Conservation (phyloP, 805 yeast genomes). For the Cyberlindnera suaveolens region DNA sequence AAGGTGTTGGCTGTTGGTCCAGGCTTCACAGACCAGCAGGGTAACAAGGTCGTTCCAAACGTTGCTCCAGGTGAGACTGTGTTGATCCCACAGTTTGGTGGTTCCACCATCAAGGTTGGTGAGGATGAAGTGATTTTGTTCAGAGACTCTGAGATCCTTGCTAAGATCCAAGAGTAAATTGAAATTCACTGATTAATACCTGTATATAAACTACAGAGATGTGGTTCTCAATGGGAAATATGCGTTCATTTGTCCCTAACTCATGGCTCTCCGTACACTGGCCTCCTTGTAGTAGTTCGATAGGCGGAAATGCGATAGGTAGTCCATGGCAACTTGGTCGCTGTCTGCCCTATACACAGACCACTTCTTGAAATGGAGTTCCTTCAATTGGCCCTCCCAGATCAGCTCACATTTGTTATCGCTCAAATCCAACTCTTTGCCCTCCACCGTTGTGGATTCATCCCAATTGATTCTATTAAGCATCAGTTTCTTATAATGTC, state of each 20-base stretch:
- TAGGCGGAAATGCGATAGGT: constrained; percentile 44
- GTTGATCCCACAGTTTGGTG: constrained; percentile 91
- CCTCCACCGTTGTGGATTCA: constrained; percentile 32
- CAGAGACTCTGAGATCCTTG: constrained; percentile 93
- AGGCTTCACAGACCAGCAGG: constrained; percentile 72
- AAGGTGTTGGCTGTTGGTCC: constrained; percentile 94
- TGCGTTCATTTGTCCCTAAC: not conserved
- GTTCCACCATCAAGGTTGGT: constrained; percentile 80
- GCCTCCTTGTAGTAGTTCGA: constrained; percentile 55
- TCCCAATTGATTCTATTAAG: constrained; percentile 66
- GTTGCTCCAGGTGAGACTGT: constrained; percentile 92
- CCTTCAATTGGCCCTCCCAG: constrained; percentile 67
- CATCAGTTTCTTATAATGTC: constrained; percentile 58
- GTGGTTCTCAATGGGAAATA: not conserved
- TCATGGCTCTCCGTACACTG: not conserved
- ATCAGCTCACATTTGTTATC: constrained; percentile 41
- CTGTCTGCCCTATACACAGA: constrained; percentile 50
- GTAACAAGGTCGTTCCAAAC: constrained; percentile 63
- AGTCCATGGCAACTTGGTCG: constrained; percentile 39
- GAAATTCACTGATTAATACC: constrained; percentile 1
- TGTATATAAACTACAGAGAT: constrained; percentile 5
- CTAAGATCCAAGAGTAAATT: constrained; percentile 67
- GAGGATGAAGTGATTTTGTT: constrained; percentile 75
- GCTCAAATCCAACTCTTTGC: constrained; percentile 30
- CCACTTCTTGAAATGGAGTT: constrained; percentile 61